Evolutionary conservation across 441 rosid genomes (phyloP).

Genomic region (Iberis amara): DNA sequence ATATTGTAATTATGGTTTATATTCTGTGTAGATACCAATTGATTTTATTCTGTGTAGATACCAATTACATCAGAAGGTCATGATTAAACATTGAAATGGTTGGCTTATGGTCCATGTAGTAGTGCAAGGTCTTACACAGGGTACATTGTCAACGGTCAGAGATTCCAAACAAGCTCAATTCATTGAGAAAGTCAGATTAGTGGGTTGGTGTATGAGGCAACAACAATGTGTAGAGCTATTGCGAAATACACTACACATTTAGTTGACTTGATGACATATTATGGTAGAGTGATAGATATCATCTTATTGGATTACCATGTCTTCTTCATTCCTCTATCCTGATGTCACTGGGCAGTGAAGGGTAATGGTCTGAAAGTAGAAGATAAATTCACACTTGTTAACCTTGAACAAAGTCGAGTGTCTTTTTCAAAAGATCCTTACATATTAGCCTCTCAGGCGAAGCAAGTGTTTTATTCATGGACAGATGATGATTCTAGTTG

Average conservation of each 20-base stretch:
- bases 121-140: neutral
- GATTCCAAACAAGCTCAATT: neutral
- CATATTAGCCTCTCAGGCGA: neutral
- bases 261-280: neutral
- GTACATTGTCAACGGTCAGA: neutral
- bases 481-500: neutral
- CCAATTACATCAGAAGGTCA: neutral
- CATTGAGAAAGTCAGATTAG: neutral
- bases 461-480: neutral
- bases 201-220: neutral
- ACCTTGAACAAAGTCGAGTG: neutral
- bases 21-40: too few relatives aligned
- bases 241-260: neutral
- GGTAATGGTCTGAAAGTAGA: neutral
- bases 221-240: neutral
- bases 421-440: neutral
- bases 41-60: too few relatives aligned
- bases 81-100: neutral
- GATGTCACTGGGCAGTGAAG: neutral
- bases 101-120: neutral
- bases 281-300: neutral
- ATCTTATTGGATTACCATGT: too few relatives aligned
- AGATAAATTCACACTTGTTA: neutral
- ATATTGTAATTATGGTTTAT: too few relatives aligned
- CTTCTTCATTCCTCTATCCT: too few relatives aligned